phyloP scores from a whole-genome alignment of 306 rosid genomes.

The barrel medic (Medicago truncatula) region DNA sequence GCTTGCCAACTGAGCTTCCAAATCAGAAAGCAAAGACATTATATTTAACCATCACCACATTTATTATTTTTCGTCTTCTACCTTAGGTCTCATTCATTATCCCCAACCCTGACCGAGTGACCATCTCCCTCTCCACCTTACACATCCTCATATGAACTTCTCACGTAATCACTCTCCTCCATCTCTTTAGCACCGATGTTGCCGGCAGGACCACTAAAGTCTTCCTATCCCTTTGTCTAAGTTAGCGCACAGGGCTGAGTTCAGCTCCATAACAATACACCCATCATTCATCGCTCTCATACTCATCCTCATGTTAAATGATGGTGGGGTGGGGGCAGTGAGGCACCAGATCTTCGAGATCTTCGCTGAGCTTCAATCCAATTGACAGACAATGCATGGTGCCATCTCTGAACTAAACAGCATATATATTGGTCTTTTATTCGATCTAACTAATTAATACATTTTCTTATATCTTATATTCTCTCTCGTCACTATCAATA shows the following conservation, averaged over 20 bases:
- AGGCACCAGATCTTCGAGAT: background rate
- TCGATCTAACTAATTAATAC: background rate
- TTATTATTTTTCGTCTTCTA: background rate
- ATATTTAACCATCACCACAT: background rate
- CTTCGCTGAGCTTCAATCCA: background rate
- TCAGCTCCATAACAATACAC: conserved; percentile 71
- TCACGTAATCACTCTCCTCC: background rate
- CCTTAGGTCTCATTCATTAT: background rate
- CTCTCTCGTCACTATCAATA: too few relatives aligned
- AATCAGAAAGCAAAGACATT: background rate
- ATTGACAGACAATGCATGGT: background rate
- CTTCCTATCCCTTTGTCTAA: background rate
- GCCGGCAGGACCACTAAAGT: background rate
- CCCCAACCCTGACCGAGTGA: background rate
- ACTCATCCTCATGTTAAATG: conserved; percentile 55
- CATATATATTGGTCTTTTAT: too few relatives aligned
- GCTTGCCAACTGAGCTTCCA: background rate
- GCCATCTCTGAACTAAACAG: background rate
- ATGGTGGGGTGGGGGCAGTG: background rate
- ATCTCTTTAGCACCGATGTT: background rate
- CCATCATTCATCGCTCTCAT: conserved; percentile 79
- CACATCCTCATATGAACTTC: background rate
- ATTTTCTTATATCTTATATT: background rate
- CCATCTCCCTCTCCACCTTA: background rate
- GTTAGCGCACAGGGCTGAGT: background rate